phyloP scores from a whole-genome alignment of 352 stramenopile species.

The Phytopythium cucurbitacearum region DNA sequence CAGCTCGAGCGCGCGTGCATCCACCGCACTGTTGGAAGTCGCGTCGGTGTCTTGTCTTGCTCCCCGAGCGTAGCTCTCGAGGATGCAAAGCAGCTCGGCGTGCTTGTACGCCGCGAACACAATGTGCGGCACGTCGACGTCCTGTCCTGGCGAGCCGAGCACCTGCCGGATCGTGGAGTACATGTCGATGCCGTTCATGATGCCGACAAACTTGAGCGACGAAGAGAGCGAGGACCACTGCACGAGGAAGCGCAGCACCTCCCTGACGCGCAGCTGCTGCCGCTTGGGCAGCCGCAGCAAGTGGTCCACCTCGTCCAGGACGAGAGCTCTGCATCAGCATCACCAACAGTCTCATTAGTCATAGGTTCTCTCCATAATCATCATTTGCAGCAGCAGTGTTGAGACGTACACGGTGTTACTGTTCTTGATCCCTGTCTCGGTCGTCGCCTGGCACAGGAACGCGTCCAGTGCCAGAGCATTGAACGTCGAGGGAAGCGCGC shows the following conservation, averaged over 20 bases:
- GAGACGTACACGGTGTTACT: constrained; percentile 7
- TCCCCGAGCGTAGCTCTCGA: constrained; percentile 28
- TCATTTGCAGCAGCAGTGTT: background rate
- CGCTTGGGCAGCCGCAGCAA: constrained; percentile 39
- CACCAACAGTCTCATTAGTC: background rate
- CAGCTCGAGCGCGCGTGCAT: constrained; percentile 48
- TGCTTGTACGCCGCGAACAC: constrained; percentile 61
- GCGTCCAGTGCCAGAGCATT: constrained; percentile 40
- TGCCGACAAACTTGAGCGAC: constrained; percentile 48
- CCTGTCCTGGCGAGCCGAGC: constrained; percentile 7
- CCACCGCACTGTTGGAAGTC: constrained; percentile 18
- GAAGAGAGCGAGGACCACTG: constrained; percentile 41
- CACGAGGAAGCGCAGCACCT: constrained; percentile 55
- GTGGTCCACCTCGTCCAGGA: constrained; percentile 70
- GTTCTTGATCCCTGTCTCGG: background rate
- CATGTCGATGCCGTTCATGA: constrained; percentile 80
- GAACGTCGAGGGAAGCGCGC: constrained; percentile 25
- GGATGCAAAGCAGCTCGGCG: constrained; percentile 41
- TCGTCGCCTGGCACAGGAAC: constrained; percentile 25
- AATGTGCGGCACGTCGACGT: constrained; percentile 29
- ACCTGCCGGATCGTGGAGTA: constrained; percentile 44
- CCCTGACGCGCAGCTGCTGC: constrained; percentile 37
- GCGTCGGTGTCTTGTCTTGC: constrained; percentile 5
- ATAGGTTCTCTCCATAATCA: no score
- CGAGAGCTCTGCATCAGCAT: constrained; percentile 21